phyloP scores from a whole-genome alignment of 371 early-diverging fungal species.

The Actinomucor elegans region DNA sequence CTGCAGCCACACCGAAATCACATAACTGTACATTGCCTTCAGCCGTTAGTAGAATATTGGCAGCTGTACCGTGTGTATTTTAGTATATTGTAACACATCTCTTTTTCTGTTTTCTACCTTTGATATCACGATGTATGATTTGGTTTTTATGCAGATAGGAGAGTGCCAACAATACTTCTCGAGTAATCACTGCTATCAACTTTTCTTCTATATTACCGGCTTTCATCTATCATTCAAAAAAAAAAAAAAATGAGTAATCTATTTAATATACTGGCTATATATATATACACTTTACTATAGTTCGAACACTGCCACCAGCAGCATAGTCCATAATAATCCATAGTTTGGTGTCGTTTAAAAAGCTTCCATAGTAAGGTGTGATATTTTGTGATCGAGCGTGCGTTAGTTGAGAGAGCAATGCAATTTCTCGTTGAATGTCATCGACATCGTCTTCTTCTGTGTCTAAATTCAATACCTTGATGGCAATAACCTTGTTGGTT shows the following conservation, averaged over 20 bases:
- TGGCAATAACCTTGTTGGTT: slow-evolving; percentile 80
- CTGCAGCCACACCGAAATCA: slow-evolving; percentile 88
- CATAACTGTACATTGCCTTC: slow-evolving; percentile 93
- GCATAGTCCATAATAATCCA: slow-evolving; percentile 99
- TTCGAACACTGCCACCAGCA: slow-evolving; percentile 90
- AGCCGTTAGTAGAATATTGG: slow-evolving; percentile 90
- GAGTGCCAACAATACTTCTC: slow-evolving; percentile 86
- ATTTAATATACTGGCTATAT: neutral
- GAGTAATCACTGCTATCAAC: slow-evolving; percentile 83
- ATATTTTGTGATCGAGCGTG: slow-evolving; percentile 86
- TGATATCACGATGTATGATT: slow-evolving; percentile 97
- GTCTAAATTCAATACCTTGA: slow-evolving; percentile 96
- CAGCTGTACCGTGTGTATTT: slow-evolving; percentile 51
- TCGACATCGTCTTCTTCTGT: slow-evolving; percentile 95
- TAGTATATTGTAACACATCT: too few relatives aligned
- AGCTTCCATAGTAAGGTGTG: slow-evolving; percentile 91
- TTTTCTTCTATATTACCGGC: slow-evolving; percentile 87
- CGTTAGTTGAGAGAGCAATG: slow-evolving; percentile 80
- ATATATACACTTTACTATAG: slow-evolving; percentile 57
- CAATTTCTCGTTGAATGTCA: slow-evolving; percentile 94
- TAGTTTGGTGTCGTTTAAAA: slow-evolving; percentile 87
- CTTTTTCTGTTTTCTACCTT: slow-evolving; percentile 60
- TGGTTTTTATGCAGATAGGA: slow-evolving; percentile 90
- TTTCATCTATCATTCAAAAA: slow-evolving; percentile 59
- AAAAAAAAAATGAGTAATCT: neutral